These are phyloP conservation scores for Rhytidhysteron rufulum DNA, from an alignment of 2,329 filamentous ascomycete genomes.

Conservation along the genomic window DNA sequence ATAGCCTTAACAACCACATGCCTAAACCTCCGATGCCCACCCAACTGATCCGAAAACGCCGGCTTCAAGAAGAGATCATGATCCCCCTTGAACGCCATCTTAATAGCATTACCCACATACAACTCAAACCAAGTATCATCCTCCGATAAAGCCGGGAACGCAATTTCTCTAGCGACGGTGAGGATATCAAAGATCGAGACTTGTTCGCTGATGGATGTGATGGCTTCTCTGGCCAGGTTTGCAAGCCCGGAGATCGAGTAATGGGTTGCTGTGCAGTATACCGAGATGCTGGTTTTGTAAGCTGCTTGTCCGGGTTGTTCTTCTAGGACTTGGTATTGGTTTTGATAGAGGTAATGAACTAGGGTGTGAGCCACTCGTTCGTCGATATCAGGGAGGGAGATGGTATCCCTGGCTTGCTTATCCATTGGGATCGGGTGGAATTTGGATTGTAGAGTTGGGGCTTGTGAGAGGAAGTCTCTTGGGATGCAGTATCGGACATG, in stretches of 20 bases:
- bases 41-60: conserved; percentile 21
- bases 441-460: conserved; percentile 16
- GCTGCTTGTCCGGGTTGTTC: conserved; percentile 1
- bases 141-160: conserved; percentile 18
- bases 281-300: conserved; percentile 19
- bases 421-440: conserved; percentile 8
- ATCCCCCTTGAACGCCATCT: conserved; percentile 15
- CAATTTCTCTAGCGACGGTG: conserved; percentile 16
- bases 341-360: conserved; percentile 22
- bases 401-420: conserved; percentile 9
- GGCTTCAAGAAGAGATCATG: conserved; percentile 18
- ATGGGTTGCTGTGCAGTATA: conserved; percentile 23
- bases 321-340: conserved; percentile 15
- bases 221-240: conserved; percentile 19
- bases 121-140: conserved; percentile 21
- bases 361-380: conserved; percentile 19
- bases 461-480: conserved; percentile 18
- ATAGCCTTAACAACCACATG: conserved; percentile 26
- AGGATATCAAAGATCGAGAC: conserved; percentile 21
- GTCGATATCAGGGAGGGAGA: conserved; percentile 21
- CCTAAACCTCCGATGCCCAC: conserved; percentile 21
- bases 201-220: conserved; percentile 13
- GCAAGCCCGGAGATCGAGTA: conserved; percentile 23
- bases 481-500: conserved; percentile 21
- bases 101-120: conserved; percentile 20